These are phyloP conservation scores for Ogataea populi-albae DNA, from an alignment of 805 yeast species.

Conservation along the genomic window DNA sequence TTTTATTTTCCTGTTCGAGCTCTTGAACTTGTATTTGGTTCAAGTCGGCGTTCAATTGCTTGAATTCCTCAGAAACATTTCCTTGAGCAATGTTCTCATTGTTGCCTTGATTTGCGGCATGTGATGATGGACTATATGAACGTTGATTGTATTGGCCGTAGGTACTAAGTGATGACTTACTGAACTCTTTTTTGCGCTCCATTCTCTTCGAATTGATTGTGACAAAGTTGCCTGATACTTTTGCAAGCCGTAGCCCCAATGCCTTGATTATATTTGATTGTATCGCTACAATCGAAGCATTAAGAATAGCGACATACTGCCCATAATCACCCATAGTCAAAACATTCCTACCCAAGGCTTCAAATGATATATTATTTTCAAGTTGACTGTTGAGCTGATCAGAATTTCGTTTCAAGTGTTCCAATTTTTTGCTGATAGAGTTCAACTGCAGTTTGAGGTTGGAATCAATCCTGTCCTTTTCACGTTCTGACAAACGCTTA, in stretches of 20 bases:
- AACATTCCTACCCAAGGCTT: slow-evolving; percentile 31
- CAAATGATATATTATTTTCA: slow-evolving; percentile 50
- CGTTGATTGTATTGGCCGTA: slow-evolving; percentile 11
- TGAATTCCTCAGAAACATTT: slow-evolving; percentile 34
- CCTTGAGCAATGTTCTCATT: slow-evolving; percentile 35
- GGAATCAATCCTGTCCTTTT: slow-evolving; percentile 28
- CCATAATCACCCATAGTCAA: slow-evolving; percentile 37
- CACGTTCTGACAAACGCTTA: slow-evolving; percentile 22
- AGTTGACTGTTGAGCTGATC: slow-evolving; percentile 49
- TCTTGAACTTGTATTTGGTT: slow-evolving; percentile 55
- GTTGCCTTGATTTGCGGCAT: slow-evolving; percentile 8
- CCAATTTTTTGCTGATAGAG: slow-evolving; percentile 20
- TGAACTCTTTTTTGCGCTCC: slow-evolving; percentile 39
- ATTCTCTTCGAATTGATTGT: slow-evolving; percentile 48
- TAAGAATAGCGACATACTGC: slow-evolving; percentile 34
- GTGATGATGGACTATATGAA: slow-evolving; percentile 8
- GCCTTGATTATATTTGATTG: slow-evolving; percentile 50
- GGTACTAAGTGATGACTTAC: slow-evolving; percentile 29
- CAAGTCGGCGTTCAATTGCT: slow-evolving; percentile 30
- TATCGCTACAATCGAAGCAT: slow-evolving; percentile 39
- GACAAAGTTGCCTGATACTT: slow-evolving; percentile 44
- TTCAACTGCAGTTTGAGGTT: slow-evolving; percentile 26
- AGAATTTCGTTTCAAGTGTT: slow-evolving; percentile 31
- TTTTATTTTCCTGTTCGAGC: slow-evolving; percentile 57
- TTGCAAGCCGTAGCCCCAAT: slow-evolving; percentile 42